Evolutionary conservation across 1,139 yeast genomes (phyloP).

Genomic region (Suhomyces terraborum): DNA sequence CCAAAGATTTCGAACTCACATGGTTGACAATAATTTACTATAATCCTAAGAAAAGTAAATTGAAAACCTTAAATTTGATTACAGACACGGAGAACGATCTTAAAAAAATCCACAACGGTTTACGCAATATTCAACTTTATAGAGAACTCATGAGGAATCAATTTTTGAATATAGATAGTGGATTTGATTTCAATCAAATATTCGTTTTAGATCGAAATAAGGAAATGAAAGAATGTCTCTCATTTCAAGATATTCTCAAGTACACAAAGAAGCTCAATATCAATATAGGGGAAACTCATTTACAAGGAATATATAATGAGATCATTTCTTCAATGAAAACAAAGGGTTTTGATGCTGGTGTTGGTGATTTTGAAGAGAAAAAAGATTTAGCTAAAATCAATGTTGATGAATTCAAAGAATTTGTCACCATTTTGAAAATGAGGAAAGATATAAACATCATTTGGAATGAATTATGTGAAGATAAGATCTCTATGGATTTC

Average conservation of each 20-base stretch:
- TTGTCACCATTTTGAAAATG: conserved; percentile 54
- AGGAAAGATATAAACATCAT: conserved; percentile 36
- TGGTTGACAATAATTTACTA: conserved; percentile 85
- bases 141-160: conserved; percentile 36
- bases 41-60: conserved; percentile 56
- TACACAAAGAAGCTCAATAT: conserved; percentile 71
- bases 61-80: conserved; percentile 68
- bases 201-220: conserved; percentile 33
- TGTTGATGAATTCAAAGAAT: conserved; percentile 71
- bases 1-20: conserved; percentile 60
- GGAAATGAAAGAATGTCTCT: conserved; percentile 40
- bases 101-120: conserved; percentile 55
- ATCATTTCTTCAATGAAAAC: conserved; percentile 35
- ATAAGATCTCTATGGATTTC: conserved; percentile 45
- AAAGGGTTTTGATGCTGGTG: neutral
- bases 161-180: conserved; percentile 25
- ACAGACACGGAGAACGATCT: conserved; percentile 67
- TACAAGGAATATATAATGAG: conserved; percentile 43
- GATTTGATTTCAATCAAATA: neutral
- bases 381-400: conserved; percentile 33
- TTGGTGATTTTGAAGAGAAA: neutral
- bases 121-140: conserved; percentile 53
- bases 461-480: conserved; percentile 27
- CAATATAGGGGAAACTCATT: conserved; percentile 42
- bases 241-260: conserved; percentile 66